A percentile compares a stretch with the other conserved stretches of the same genome.
Evolutionary conservation across 2,329 filamentous ascomycete species (phyloP).

Genomic region (Davidsoniella neocaledoniae): DNA sequence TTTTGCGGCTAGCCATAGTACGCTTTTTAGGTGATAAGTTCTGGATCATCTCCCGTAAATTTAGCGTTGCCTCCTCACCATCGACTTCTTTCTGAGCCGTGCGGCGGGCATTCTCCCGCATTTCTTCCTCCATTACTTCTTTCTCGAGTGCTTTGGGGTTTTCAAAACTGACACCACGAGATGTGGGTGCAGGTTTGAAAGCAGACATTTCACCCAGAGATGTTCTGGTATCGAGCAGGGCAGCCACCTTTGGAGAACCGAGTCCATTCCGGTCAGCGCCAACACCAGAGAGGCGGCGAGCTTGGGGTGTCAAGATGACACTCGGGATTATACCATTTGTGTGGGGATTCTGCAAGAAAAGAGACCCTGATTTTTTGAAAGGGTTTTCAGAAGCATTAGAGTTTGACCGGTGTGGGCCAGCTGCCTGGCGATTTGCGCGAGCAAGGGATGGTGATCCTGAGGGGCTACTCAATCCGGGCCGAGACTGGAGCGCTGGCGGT

Average conservation of each 20-base stretch:
- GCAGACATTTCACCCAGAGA: slow-evolving; percentile 46
- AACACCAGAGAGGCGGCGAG: slow-evolving; percentile 40
- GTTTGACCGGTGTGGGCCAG: not conserved
- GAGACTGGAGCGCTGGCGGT: slow-evolving; percentile 4
- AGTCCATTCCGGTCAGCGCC: slow-evolving; percentile 54
- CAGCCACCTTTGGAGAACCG: slow-evolving; percentile 58
- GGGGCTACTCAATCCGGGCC: slow-evolving; percentile 4
- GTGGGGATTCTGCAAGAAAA: slow-evolving; percentile 37
- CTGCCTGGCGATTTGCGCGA: slow-evolving; percentile 9
- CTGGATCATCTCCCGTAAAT: slow-evolving; percentile 60
- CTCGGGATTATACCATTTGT: slow-evolving; percentile 45
- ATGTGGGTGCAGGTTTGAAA: slow-evolving; percentile 15
- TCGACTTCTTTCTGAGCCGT: slow-evolving; percentile 37
- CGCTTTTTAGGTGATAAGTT: slow-evolving; percentile 63
- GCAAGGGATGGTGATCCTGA: slow-evolving; percentile 11
- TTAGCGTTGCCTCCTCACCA: slow-evolving; percentile 42
- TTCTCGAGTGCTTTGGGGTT: slow-evolving; percentile 45
- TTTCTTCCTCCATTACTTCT: slow-evolving; percentile 41
- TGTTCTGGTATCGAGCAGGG: slow-evolving; percentile 50
- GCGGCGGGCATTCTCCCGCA: slow-evolving; percentile 40
- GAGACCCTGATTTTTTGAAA: not conserved
- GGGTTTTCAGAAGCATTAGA: not conserved
- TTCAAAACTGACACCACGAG: slow-evolving; percentile 42
- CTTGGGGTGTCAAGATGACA: slow-evolving; percentile 45
- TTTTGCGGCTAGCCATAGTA: slow-evolving; percentile 50